phyloP scores from a whole-genome alignment of 2,329 filamentous ascomycete species.

The Aureobasidium mangrovei region DNA sequence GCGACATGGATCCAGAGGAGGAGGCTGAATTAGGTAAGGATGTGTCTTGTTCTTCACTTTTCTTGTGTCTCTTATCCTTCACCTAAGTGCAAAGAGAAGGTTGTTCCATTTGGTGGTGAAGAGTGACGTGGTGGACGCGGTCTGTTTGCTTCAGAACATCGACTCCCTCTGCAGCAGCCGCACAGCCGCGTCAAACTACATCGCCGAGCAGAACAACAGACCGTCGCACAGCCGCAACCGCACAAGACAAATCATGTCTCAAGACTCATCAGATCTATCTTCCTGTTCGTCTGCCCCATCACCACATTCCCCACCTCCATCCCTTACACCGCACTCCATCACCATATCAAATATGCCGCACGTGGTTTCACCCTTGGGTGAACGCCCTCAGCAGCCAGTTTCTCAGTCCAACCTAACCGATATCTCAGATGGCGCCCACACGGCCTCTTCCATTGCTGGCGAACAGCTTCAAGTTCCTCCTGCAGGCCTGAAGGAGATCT shows the following conservation, averaged over 20 bases:
- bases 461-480: slow-evolving; percentile 24
- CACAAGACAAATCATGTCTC: too few species aligned
- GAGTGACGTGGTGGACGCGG: neutral
- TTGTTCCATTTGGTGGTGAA: neutral
- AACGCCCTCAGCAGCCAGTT: too few species aligned
- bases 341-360: too few species aligned
- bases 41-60: neutral
- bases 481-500: slow-evolving; percentile 65
- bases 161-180: neutral
- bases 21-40: slow-evolving; percentile 6
- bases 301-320: too few species aligned
- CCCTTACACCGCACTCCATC: too few species aligned
- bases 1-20: slow-evolving; percentile 3
- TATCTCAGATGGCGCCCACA: neutral
- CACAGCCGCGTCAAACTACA: neutral
- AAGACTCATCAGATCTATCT: too few species aligned
- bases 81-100: neutral
- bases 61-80: too few species aligned
- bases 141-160: neutral
- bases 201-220: too few species aligned
- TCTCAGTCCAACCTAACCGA: neutral
- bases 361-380: too few species aligned
- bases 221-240: too few species aligned
- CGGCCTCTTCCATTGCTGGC: neutral
- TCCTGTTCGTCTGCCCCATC: too few species aligned